phyloP scores from a whole-genome alignment of 495 filamentous ascomycete genomes.

The Talaromyces stipitatus region DNA sequence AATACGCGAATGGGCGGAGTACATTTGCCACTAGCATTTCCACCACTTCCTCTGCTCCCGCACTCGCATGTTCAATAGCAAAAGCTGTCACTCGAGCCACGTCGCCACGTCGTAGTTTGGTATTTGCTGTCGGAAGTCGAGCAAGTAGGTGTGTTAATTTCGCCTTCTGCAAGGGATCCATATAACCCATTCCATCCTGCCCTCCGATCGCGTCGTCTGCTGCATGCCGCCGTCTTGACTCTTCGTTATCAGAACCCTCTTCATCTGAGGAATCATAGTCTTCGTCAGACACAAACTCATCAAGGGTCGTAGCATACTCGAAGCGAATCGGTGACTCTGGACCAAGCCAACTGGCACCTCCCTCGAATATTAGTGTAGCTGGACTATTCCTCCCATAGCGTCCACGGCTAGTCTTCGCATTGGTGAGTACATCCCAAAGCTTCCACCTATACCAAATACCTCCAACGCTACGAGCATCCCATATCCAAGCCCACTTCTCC shows the following conservation, averaged over 20 bases:
- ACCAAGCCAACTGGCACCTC: slow-evolving; percentile 59
- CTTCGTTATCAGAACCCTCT: slow-evolving; percentile 73
- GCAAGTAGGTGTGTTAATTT: slow-evolving; percentile 73
- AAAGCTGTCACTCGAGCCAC: slow-evolving; percentile 82
- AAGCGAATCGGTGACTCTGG: slow-evolving; percentile 61
- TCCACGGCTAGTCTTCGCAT: slow-evolving; percentile 13
- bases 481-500: slow-evolving; percentile 91
- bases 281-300: slow-evolving; percentile 71
- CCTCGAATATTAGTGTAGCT: slow-evolving; percentile 53
- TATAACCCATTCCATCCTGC: slow-evolving; percentile 58
- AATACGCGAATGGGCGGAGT: slow-evolving; percentile 57
- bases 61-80: slow-evolving; percentile 78
- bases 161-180: slow-evolving; percentile 79
- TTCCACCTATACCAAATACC: slow-evolving; percentile 89
- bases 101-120: slow-evolving; percentile 74
- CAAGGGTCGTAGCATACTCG: slow-evolving; percentile 64
- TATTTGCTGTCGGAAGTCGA: slow-evolving; percentile 68
- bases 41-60: slow-evolving; percentile 79
- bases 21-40: slow-evolving; percentile 80
- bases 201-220: slow-evolving; percentile 31
- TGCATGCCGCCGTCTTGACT: slow-evolving; percentile 45
- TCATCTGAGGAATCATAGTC: slow-evolving; percentile 88
- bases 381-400: slow-evolving; percentile 19
- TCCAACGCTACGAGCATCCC: slow-evolving; percentile 72
- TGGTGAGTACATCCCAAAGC: slow-evolving; percentile 73